Base-by-base conservation (phyloP, 352 stramenopile genomes). In the Poterioochromonas sp. region DNA sequence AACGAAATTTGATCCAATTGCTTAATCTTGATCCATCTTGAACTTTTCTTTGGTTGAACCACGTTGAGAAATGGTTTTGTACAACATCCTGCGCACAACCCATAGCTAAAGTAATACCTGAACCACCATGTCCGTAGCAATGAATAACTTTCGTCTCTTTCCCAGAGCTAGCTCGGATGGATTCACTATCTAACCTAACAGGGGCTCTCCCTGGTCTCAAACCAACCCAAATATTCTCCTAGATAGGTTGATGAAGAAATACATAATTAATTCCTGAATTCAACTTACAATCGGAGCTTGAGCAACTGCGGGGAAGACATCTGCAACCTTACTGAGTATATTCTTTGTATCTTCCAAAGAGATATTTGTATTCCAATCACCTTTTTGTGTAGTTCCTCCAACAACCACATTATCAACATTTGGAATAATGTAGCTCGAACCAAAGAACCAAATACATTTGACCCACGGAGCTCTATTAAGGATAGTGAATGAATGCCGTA, bases 381-480 rank as follows among this genome's bases (percentile, higher is more conserved):
- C 37, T 44, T 76, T 63, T 32, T 76, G 26, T 35, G 12, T 18
- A 8, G 69, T 76, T 37, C 69, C 69, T 32, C 69, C 69, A 20
- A 76, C 29, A 8, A 76, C 69, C 26, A 76, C 15, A 44, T 8
- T 15, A 34, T 76, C 69, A 26, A 37, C 29, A 37, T 76, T 76
- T 11, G 69, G 69, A 64, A 76, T 76, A 2, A 76, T 29, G 39
- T 76, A 76, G 32, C 29, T 71, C 3, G 12, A 12, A 26, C 41
- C 69, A 26, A 60, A 76, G 35, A 63, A 64, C 69, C 69, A 76
- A 8, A 63, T 12, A 43, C 8, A 20, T 18, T 76, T 76, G 2
- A 76, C 37, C 69, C 69, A 76, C n/a, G 69, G 69, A 37, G 69
- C 69, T 62, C 41, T 76, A 54, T 18, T 58, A 54, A 29, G 11